Base-by-base conservation (phyloP, 2,329 filamentous ascomycete genomes). In the Exophiala viscosa region DNA sequence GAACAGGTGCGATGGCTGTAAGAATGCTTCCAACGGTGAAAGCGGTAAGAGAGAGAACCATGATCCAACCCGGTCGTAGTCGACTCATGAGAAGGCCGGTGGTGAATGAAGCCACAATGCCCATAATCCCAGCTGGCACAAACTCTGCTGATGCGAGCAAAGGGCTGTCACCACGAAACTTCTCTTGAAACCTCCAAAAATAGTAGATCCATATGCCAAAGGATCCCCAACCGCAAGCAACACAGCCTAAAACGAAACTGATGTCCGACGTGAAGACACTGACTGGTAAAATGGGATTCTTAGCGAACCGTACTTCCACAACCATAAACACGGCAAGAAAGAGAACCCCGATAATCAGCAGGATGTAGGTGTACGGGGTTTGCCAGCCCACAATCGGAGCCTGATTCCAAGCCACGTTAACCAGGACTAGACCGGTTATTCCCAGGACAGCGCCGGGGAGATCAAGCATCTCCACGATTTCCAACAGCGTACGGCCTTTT, bases 331-430 rank as follows among this genome's bases (percentile, higher is more conserved):
- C 64, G 3, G 67, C 62, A n/a, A 78, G 61, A n/a, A 77, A 64
- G 0, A 76, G 43, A n/a, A 76, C 40, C 2, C 76, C 76, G 3
- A 79, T 49, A 15, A 76, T 71, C 1, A 78, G 67, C 3, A 73
- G 57, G 1, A 71, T 67, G 56, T 73, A 75, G 13, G 77, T 72
- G 60, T 79, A 79, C 1, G 74, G 65, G 3, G 70, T 63, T 20
- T n/a, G 23, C 77, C 77, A 80, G 0, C 73, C 71, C 4, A 73
- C 73, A 2, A 74, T 68, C 0, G 74, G 71, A 3, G 74, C 76
- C 59, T 80, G 76, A 36, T 81, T 82, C 67, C 78, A 77, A 0
- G 78, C 76, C 43, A 82, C 77, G 50, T 81, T 79, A 58, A 82
- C 70, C 15, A 80, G 70, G 2, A 81, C 70, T 49, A 81, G 70